These are phyloP conservation scores for Daldinia sp. DNA, from an alignment of 2,329 filamentous ascomycete species.

Conservation along the genomic window DNA sequence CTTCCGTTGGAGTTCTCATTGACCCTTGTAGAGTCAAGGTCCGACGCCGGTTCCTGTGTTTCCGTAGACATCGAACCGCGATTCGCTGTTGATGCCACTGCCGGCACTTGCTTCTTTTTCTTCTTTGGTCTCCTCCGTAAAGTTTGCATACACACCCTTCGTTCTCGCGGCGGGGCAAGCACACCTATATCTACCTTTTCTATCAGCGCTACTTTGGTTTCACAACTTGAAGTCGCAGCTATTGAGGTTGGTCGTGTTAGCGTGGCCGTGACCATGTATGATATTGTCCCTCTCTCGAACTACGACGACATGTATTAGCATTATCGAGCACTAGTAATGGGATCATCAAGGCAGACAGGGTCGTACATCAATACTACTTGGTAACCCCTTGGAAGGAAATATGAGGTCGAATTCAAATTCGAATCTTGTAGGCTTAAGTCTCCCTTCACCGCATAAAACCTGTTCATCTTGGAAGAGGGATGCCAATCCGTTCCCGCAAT, in stretches of 20 bases:
- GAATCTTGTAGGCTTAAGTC: slow-evolving; percentile 78
- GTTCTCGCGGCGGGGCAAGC: slow-evolving; percentile 78
- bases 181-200: slow-evolving; percentile 88
- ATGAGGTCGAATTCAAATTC: slow-evolving; percentile 83
- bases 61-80: slow-evolving; percentile 57
- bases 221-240: slow-evolving; percentile 81
- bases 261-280: slow-evolving; percentile 90
- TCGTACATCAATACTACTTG: slow-evolving; percentile 94
- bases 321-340: background rate
- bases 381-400: slow-evolving; percentile 76
- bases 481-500: slow-evolving; percentile 82
- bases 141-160: slow-evolving; percentile 88
- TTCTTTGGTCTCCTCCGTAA: slow-evolving; percentile 77
- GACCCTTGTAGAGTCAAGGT: slow-evolving; percentile 54
- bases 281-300: slow-evolving; percentile 95
- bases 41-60: slow-evolving; percentile 53
- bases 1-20: slow-evolving; percentile 58
- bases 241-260: slow-evolving; percentile 91
- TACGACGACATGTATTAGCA: slow-evolving; percentile 55
- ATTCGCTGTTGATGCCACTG: slow-evolving; percentile 55
- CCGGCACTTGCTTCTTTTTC: slow-evolving; percentile 65
- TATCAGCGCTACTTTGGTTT: slow-evolving; percentile 81
- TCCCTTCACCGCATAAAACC: slow-evolving; percentile 82
- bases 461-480: slow-evolving; percentile 86
- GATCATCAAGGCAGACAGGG: slow-evolving; percentile 26